Evolutionary conservation across 768 basidiomycete species (phyloP).

Genomic region (Neoboletus magnificus): DNA sequence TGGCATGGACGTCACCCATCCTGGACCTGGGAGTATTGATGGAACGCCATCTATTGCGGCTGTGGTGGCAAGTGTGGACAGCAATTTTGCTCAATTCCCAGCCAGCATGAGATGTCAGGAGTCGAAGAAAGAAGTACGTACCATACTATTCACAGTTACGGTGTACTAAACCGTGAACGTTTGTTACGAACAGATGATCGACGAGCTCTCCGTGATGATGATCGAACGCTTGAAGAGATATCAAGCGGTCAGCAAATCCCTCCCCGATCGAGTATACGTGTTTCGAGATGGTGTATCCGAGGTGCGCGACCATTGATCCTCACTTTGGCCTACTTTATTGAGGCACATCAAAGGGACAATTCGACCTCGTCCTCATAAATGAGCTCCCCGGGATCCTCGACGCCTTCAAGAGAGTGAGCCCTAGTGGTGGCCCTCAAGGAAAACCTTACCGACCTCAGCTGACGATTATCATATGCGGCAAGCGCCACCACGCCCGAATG

Average conservation of each 20-base stretch:
- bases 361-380: constrained; percentile 31
- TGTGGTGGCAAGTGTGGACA: constrained; percentile 74
- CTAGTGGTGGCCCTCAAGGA: constrained; percentile 40
- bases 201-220: constrained; percentile 63
- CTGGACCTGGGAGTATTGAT: constrained; percentile 58
- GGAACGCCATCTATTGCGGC: constrained; percentile 84
- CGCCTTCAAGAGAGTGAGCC: constrained; percentile 49
- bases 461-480: constrained; percentile 80
- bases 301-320: constrained; percentile 36
- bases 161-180: neutral
- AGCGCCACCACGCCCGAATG: constrained; percentile 58
- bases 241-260: constrained; percentile 47
- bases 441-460: constrained; percentile 56
- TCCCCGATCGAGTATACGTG: constrained; percentile 68
- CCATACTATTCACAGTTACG: neutral
- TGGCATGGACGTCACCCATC: constrained; percentile 83
- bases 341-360: neutral
- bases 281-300: constrained; percentile 84
- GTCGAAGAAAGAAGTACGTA: constrained; percentile 27
- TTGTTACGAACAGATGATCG: constrained; percentile 56
- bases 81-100: constrained; percentile 71
- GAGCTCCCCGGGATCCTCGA: constrained; percentile 62
- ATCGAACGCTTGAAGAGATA: constrained; percentile 63
- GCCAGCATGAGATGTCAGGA: constrained; percentile 68
- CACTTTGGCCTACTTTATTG: neutral